phyloP scores from a whole-genome alignment of 1,284 basidiomycete species.

The Austropuccinia psidii region DNA sequence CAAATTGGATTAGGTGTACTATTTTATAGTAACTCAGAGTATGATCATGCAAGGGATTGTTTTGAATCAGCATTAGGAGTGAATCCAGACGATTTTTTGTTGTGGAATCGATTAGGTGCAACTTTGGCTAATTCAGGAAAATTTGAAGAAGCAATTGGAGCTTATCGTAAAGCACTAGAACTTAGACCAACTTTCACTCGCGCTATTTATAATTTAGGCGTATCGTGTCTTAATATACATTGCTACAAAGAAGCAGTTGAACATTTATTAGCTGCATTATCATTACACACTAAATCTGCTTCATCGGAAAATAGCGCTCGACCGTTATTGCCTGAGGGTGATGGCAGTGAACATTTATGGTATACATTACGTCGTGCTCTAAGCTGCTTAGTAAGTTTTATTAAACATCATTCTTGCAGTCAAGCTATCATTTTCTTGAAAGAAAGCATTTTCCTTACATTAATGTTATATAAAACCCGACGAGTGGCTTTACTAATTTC shows the following conservation, averaged over 20 bases:
- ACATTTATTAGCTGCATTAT: conserved; percentile 87
- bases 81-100: conserved; percentile 78
- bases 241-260: conserved; percentile 94
- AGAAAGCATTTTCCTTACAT: no score
- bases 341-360: conserved; percentile 75
- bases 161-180: conserved; percentile 86
- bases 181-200: conserved; percentile 92
- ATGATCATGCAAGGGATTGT: conserved; percentile 76
- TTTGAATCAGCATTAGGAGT: conserved; percentile 75
- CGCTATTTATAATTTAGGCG: conserved; percentile 94
- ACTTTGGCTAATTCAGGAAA: conserved; percentile 89
- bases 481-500: not conserved
- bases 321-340: conserved; percentile 52
- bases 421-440: not conserved
- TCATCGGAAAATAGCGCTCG: conserved; percentile 47
- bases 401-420: not conserved
- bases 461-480: no score
- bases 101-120: conserved; percentile 96
- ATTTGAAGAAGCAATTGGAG: conserved; percentile 89
- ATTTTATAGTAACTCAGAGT: conserved; percentile 76
- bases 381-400: conserved; percentile 54
- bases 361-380: conserved; percentile 79
- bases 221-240: conserved; percentile 92
- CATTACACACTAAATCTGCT: conserved; percentile 57
- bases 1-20: conserved; percentile 88